A percentile compares a stretch with the other conserved stretches of the same genome.
Evolutionary conservation across 2,329 filamentous ascomycete species (phyloP).

Genomic region (Zymoseptoria brevis): DNA sequence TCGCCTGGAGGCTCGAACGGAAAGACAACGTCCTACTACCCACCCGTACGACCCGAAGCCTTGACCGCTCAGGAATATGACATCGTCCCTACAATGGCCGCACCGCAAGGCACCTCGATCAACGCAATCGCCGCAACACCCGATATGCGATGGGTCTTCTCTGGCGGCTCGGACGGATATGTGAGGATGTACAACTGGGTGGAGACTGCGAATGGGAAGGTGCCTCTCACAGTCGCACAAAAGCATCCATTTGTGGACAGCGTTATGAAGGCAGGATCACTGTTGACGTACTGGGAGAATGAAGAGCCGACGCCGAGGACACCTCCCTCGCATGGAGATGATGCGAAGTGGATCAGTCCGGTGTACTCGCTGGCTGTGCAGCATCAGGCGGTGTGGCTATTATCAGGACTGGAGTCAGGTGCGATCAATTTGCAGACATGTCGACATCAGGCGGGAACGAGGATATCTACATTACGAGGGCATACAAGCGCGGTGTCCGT

Average conservation of each 20-base stretch:
- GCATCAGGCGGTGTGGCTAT: slow-evolving; percentile 79
- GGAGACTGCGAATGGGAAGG: slow-evolving; percentile 89
- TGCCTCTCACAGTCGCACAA: slow-evolving; percentile 88
- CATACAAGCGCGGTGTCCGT: slow-evolving; percentile 92
- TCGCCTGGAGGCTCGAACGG: slow-evolving; percentile 23
- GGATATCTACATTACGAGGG: slow-evolving; percentile 69
- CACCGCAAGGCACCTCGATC: slow-evolving; percentile 89
- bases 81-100: slow-evolving; percentile 93
- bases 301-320: slow-evolving; percentile 56
- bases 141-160: slow-evolving; percentile 92
- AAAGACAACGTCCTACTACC: slow-evolving; percentile 21
- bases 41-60: slow-evolving; percentile 62
- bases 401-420: slow-evolving; percentile 84
- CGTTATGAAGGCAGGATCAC: slow-evolving; percentile 86
- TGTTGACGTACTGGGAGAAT: slow-evolving; percentile 98
- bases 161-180: slow-evolving; percentile 87
- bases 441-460: slow-evolving; percentile 87
- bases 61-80: slow-evolving; percentile 77
- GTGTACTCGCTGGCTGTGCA: slow-evolving; percentile 93
- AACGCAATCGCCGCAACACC: slow-evolving; percentile 88
- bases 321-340: slow-evolving; percentile 38
- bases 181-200: slow-evolving; percentile 95
- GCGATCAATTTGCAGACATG: slow-evolving; percentile 90
- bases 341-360: slow-evolving; percentile 54
- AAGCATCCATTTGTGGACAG: slow-evolving; percentile 95